Evolutionary conservation across 2,329 filamentous ascomycete species (phyloP).

Genomic region (Colletotrichum sp.): DNA sequence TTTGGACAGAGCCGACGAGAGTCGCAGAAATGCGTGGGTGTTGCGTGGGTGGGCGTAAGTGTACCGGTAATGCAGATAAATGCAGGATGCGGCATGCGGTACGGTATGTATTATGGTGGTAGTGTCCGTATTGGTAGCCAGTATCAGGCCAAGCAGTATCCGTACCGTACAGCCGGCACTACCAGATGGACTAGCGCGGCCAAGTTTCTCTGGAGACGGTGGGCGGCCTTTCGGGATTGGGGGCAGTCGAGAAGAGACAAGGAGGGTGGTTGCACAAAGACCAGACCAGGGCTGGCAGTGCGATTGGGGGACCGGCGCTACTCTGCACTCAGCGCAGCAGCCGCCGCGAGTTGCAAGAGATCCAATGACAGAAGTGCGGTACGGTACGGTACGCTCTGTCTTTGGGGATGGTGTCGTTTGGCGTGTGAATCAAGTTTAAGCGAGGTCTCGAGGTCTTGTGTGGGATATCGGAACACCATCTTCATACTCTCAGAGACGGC

Average conservation of each 20-base stretch:
- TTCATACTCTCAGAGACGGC: not conserved
- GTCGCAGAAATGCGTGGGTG: not conserved
- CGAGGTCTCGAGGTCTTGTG: not conserved
- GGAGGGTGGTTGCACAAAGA: slow-evolving; percentile 15
- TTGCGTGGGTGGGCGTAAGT: not conserved
- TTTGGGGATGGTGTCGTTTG: not conserved
- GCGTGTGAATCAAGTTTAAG: not conserved
- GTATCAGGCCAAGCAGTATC: slow-evolving; percentile 1
- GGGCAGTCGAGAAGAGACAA: not conserved
- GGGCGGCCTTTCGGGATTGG: not conserved
- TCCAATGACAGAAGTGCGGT: not conserved
- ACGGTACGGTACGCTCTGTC: not conserved
- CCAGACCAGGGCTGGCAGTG: slow-evolving; percentile 2
- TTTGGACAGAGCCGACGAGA: not conserved
- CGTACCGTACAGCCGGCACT: slow-evolving; percentile 13
- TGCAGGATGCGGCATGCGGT: slow-evolving; percentile 3
- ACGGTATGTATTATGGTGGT: not conserved
- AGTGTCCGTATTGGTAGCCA: not conserved
- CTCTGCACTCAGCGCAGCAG: not conserved
- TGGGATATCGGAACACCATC: not conserved
- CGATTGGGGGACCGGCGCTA: not conserved
- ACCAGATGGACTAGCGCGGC: not conserved
- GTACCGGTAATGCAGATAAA: not conserved
- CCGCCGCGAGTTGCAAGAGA: not conserved
- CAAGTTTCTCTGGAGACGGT: slow-evolving; percentile 9